A percentile compares a stretch with the other conserved stretches of the same genome.
phyloP scores from a whole-genome alignment of 345 rosid genomes.

The Angophora floribunda region DNA sequence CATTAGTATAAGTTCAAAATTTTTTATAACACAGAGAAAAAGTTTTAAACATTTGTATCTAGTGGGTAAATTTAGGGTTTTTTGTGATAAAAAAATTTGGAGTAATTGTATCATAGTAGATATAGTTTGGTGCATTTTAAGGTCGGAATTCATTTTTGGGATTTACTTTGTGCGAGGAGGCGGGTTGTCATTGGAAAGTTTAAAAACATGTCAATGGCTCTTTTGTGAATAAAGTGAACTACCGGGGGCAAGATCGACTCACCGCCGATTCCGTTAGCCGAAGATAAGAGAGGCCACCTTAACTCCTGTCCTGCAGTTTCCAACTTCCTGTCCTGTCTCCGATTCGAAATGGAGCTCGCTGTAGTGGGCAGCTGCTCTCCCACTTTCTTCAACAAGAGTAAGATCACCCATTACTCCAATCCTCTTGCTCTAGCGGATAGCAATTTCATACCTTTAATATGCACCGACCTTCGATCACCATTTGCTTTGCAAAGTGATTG shows the following conservation, averaged over 20 bases:
- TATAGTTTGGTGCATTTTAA: too few relatives aligned
- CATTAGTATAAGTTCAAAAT: too few relatives aligned
- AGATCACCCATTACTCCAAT: neutral
- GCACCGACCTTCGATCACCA: neutral
- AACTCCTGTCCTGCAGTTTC: neutral
- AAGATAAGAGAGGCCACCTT: neutral
- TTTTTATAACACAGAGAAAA: too few relatives aligned
- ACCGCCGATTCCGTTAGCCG: neutral
- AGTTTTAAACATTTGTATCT: too few relatives aligned
- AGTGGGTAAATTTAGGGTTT: too few relatives aligned
- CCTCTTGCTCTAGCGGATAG: neutral
- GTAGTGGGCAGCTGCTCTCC: neutral
- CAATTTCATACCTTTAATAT: neutral
- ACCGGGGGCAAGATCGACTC: neutral
- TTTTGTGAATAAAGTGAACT: neutral
- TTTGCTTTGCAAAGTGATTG: neutral
- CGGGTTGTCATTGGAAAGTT: too few relatives aligned
- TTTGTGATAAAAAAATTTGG: too few relatives aligned
- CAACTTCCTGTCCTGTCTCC: neutral
- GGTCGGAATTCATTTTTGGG: neutral
- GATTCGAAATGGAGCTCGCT: neutral
- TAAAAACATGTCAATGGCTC: neutral
- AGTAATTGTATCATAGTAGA: too few relatives aligned
- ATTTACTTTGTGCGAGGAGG: too few relatives aligned
- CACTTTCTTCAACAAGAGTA: neutral